phyloP scores from a whole-genome alignment of 2,329 filamentous ascomycete genomes.

The Didymella segeticola region DNA sequence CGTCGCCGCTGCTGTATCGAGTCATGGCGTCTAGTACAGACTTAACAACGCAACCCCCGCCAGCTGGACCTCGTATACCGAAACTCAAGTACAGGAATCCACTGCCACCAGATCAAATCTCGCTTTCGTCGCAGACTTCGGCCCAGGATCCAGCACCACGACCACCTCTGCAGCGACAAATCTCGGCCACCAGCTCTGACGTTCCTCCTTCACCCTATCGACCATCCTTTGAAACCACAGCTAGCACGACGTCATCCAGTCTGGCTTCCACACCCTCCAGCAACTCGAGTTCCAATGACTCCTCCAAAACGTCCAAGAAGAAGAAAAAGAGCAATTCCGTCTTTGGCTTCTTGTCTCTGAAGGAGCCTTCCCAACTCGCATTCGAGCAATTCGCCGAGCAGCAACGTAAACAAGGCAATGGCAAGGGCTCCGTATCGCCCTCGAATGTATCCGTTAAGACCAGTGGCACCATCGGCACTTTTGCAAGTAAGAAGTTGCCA shows the following conservation, averaged over 20 bases:
- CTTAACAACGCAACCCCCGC: conserved; percentile 34
- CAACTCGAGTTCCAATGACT: conserved; percentile 35
- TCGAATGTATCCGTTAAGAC: conserved; percentile 15
- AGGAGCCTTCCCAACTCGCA: conserved; percentile 57
- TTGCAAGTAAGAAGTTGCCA: conserved; percentile 55
- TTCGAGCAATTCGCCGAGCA: conserved; percentile 55
- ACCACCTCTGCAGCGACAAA: conserved; percentile 7
- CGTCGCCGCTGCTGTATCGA: conserved; percentile 29
- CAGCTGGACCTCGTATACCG: conserved; percentile 37
- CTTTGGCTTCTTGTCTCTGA: conserved; percentile 56
- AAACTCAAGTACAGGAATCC: conserved; percentile 46
- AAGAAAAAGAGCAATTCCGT: conserved; percentile 48
- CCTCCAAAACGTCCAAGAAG: conserved; percentile 40
- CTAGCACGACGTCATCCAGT: conserved; percentile 37
- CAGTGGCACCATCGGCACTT: conserved; percentile 26
- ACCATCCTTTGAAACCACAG: conserved; percentile 27
- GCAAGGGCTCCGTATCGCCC: conserved; percentile 28
- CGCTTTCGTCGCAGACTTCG: conserved; percentile 16
- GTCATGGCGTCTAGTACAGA: conserved; percentile 38
- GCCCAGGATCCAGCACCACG: conserved; percentile 19
- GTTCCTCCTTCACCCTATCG: conserved; percentile 7
- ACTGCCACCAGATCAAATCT: conserved; percentile 32
- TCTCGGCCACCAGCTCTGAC: conserved; percentile 12
- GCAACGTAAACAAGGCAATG: conserved; percentile 50
- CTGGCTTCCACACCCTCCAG: conserved; percentile 41